Evolutionary conservation across 1,284 basidiomycete species (phyloP).

Genomic region (Sporisorium scitamineum): DNA sequence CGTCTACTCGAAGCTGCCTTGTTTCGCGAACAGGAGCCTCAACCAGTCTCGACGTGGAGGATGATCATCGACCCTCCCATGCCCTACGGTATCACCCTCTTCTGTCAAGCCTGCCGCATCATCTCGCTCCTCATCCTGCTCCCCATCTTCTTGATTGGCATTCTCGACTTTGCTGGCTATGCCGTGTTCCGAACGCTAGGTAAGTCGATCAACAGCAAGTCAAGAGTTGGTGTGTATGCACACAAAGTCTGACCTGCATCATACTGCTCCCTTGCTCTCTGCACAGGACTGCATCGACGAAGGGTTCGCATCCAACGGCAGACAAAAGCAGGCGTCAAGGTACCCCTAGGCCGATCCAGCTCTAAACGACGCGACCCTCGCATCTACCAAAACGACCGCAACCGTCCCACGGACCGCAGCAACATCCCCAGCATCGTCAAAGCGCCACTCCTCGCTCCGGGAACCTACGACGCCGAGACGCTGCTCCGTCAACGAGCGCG

Average conservation of each 20-base stretch:
- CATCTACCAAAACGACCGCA: constrained; percentile 31
- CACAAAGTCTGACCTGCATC: neutral
- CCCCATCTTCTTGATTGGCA: constrained; percentile 51
- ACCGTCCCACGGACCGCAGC: constrained; percentile 42
- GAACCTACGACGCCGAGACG: constrained; percentile 62
- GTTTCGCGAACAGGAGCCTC: constrained; percentile 36
- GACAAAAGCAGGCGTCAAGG: constrained; percentile 15
- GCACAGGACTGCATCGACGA: constrained; percentile 48
- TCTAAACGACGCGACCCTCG: constrained; percentile 29
- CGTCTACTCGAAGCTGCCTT: constrained; percentile 26
- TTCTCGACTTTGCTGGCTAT: constrained; percentile 62
- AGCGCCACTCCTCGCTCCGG: constrained; percentile 53
- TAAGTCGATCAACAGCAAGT: constrained; percentile 14
- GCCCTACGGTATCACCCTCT: constrained; percentile 35
- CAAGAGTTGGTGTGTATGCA: neutral
- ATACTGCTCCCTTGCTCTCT: neutral
- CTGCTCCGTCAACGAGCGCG: constrained; percentile 59
- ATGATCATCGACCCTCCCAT: constrained; percentile 43
- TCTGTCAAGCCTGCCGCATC: constrained; percentile 37
- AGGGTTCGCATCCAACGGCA: constrained; percentile 52
- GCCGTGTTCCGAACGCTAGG: constrained; percentile 63
- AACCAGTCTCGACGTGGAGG: constrained; percentile 26
- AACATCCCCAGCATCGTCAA: constrained; percentile 46
- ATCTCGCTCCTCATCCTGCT: constrained; percentile 54
- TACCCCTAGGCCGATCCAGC: constrained; percentile 15